A percentile compares a stretch with the other conserved stretches of the same genome.
These are phyloP conservation scores for Ophiostoma piceae DNA, from an alignment of 2,329 filamentous ascomycete genomes.

Conservation along the genomic window DNA sequence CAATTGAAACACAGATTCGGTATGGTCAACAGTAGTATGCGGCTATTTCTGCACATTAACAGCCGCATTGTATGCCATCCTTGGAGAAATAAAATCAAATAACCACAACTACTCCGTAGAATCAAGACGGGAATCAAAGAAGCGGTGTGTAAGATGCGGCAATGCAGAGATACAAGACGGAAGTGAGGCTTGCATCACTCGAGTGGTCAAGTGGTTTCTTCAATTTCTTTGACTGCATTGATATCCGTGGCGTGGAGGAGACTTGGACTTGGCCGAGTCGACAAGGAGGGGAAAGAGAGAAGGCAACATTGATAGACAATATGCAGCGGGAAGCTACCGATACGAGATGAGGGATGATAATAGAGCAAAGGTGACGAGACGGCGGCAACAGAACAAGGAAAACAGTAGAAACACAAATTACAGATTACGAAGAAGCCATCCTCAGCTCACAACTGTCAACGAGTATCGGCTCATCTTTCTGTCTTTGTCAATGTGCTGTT, in stretches of 20 bases:
- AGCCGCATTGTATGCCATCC: too few species aligned
- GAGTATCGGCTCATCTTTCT: constrained; percentile 5
- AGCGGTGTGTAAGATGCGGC: background rate
- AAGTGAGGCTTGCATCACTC: background rate
- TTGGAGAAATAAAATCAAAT: too few species aligned
- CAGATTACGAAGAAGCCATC: too few species aligned
- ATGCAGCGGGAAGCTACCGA: constrained; percentile 10
- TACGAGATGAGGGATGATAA: background rate
- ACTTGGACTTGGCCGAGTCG: background rate
- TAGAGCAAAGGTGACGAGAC: background rate
- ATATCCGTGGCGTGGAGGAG: background rate
- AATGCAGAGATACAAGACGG: background rate
- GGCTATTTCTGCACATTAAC: too few species aligned
- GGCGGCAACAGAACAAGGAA: background rate
- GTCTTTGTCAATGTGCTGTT: background rate
- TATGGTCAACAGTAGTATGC: too few species aligned
- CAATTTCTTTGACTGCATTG: too few species aligned
- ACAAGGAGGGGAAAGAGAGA: too few species aligned
- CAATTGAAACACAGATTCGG: too few species aligned
- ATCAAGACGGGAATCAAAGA: background rate
- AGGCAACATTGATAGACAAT: background rate
- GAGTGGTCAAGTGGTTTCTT: background rate
- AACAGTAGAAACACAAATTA: background rate
- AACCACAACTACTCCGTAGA: too few species aligned
- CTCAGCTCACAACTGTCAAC: background rate